phyloP scores from a whole-genome alignment of 163 green algal genomes.

The Chlorella variabilis region DNA sequence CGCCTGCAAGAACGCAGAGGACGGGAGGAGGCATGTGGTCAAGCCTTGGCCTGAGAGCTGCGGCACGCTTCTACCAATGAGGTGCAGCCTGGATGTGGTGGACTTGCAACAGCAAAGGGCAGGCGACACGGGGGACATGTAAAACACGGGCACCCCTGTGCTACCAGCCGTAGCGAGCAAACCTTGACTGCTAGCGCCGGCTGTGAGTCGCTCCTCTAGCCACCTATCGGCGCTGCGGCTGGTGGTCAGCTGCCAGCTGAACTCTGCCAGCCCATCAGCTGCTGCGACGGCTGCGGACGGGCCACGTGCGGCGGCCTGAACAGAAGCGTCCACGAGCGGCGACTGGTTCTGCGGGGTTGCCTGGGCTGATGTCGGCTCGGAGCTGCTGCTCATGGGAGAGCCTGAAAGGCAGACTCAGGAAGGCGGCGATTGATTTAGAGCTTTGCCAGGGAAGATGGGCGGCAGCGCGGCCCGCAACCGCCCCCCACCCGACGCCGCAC shows the following conservation, averaged over 20 bases:
- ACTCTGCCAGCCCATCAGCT: background rate
- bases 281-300: background rate
- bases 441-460: too few relatives aligned
- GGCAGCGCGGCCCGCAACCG: too few relatives aligned
- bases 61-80: too few relatives aligned
- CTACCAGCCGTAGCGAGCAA: too few relatives aligned
- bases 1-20: background rate
- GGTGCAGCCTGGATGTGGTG: too few relatives aligned
- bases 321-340: conserved; percentile 2
- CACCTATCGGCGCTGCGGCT: conserved; percentile 22
- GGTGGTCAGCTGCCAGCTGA: conserved; percentile 13
- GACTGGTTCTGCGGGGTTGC: conserved; percentile 17
- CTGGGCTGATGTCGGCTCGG: background rate
- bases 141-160: too few relatives aligned
- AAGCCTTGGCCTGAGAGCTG: too few relatives aligned
- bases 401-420: background rate
- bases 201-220: conserved; percentile 24
- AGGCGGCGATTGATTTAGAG: too few relatives aligned
- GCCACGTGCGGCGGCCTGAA: background rate
- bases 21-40: too few relatives aligned
- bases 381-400: conserved; percentile 2
- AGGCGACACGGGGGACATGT: too few relatives aligned
- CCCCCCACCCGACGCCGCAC: too few relatives aligned
- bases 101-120: too few relatives aligned
- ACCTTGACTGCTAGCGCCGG: background rate